Conservation (phyloP, 116 monocot genomes). For the Iris pallida region DNA sequence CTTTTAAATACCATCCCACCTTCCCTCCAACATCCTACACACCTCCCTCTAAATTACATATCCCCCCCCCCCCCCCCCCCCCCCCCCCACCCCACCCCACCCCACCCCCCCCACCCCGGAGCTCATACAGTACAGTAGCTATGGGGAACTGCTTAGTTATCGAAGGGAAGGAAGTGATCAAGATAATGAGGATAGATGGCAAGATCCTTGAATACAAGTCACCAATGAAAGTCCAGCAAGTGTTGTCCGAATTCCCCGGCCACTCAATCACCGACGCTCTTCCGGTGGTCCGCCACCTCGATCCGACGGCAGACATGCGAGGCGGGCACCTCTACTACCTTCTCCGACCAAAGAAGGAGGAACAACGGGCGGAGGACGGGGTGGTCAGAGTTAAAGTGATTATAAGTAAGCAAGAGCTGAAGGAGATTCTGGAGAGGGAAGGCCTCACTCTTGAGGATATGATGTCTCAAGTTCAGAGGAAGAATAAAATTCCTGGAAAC, state of each 20-base stretch:
- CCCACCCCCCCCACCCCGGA: no score
- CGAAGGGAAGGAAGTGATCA: constrained; percentile 18
- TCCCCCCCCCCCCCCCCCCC: no score
- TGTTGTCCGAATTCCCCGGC: constrained; percentile 3
- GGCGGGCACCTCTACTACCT: constrained; percentile 18
- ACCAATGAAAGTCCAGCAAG: constrained; percentile 19
- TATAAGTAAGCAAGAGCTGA: constrained; percentile 31
- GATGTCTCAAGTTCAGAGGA: constrained; percentile 25
- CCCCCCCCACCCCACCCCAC: no score
- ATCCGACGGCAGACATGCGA: background rate
- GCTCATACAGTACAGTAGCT: no score
- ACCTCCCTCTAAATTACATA: no score
- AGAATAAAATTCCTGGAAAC: background rate
- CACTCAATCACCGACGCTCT: constrained; percentile 7
- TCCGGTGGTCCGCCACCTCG: constrained; percentile 1
- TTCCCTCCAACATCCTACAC: no score
- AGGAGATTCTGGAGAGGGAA: constrained; percentile 22
- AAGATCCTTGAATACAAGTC: constrained; percentile 10
- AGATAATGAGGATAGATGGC: constrained; percentile 21
- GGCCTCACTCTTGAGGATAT: constrained; percentile 25
- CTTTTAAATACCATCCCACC: no score
- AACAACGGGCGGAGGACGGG: background rate
- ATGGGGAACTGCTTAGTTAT: constrained; percentile 55
- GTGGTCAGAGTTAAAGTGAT: constrained; percentile 29
- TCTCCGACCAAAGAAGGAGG: constrained; percentile 18